These are phyloP conservation scores for Pisolithus thermaeus DNA, from an alignment of 1,284 basidiomycete species.

Conservation along the genomic window DNA sequence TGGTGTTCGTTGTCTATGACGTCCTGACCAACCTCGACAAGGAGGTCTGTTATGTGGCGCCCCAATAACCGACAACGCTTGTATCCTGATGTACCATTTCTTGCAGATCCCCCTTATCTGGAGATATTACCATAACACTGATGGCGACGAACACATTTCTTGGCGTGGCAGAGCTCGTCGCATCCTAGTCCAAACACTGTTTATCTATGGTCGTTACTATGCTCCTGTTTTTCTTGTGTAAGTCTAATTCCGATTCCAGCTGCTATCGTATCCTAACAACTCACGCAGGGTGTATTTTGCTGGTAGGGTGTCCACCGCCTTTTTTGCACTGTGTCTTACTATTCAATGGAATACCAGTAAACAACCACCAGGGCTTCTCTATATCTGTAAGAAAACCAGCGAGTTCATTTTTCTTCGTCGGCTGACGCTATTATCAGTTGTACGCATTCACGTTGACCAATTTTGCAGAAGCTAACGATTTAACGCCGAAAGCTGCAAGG, in stretches of 20 bases:
- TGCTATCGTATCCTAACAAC: not conserved
- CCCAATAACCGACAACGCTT: not conserved
- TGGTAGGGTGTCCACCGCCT: not conserved
- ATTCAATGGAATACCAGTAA: not conserved
- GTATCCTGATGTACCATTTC: not conserved
- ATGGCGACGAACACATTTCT: not conserved
- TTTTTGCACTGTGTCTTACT: not conserved
- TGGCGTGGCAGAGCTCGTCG: not conserved
- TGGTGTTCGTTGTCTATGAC: not conserved
- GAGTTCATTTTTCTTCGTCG: not conserved
- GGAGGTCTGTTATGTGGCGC: not conserved
- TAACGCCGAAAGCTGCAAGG: constrained; percentile 11
- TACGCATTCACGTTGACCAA: constrained; percentile 4
- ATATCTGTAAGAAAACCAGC: not conserved
- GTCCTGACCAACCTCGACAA: not conserved
- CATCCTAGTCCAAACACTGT: constrained; percentile 4
- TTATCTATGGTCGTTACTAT: constrained; percentile 22
- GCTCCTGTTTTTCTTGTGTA: constrained; percentile 17
- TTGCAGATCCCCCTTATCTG: constrained; percentile 13
- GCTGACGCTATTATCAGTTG: constrained; percentile 11
- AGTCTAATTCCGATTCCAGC: not conserved
- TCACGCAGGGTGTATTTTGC: not conserved
- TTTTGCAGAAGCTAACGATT: not conserved
- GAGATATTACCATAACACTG: constrained; percentile 3
- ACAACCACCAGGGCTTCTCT: not conserved